Base-by-base conservation (phyloP, 768 basidiomycete genomes). In the Lactifluus volemus region DNA sequence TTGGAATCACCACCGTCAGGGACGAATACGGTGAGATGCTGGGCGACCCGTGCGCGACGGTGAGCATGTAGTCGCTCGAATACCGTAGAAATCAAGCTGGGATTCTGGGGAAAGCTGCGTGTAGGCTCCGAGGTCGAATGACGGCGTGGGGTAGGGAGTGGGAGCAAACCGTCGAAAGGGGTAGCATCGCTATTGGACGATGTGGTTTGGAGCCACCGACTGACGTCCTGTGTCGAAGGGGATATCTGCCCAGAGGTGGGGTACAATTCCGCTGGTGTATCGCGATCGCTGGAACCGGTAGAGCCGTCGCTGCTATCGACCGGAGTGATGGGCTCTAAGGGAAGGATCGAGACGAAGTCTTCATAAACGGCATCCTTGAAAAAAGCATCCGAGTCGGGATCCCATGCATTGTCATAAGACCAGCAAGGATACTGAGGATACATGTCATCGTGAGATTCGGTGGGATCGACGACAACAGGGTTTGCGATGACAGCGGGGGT, bases 311-410 rank as follows among this genome's bases (percentile, higher is more conserved):
- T 52, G 59, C 61, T 63, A 36, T 59, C 58, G 21, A 53, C 55
- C 25, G 58, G 61, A 30, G 56, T 53, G 12, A 64, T 39, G 25
- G 65, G 62, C 9, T 65, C 64, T 32, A 55, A 39, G 25, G 67
- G 66, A 45, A 49, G 47, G 10, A 36, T 29, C 5, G 65, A 48
- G 45, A 67, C 54, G 29, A 53, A 41, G 10, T 58, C 59, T 59
- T 67, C 67, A 34, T 64, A 64, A 19, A 67, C 60, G 7, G 61
- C 65, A 42, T 67, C 65, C 45, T 61, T 55, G 50, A 67, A 67
- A 59, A 67, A 67, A 21, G 66, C 65, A 19, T 67, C 67, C 0
- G 59, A 61, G 52, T 67, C 67, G 44, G 67, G 67, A 58, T 67
- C 67, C 56, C 63, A 67, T 38, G 66, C 15, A 36, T 67, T 67